Conservation (phyloP, 1,139 yeast genomes). For the Kodamaea ohmeri region DNA sequence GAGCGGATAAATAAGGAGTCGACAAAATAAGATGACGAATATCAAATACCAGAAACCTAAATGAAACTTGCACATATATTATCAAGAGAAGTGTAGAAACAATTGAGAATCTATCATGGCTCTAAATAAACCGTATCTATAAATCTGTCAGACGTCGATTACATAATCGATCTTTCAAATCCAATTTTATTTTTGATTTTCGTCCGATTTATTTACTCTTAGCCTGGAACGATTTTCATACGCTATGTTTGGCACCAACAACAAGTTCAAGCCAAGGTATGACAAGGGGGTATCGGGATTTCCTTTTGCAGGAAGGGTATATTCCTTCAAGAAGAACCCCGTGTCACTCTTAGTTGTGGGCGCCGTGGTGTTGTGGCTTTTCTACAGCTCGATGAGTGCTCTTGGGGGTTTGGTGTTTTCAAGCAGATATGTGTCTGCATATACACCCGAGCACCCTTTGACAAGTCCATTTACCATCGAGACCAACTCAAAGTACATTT, state of each 20-base stretch:
- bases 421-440: conserved; percentile 11
- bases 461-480: conserved; percentile 35
- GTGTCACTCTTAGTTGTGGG: conserved; percentile 18
- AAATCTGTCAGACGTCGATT: not conserved
- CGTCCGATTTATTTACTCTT: conserved; percentile 3
- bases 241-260: conserved; percentile 10
- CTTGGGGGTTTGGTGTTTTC: conserved; percentile 5
- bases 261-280: conserved; percentile 28
- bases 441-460: conserved; percentile 37
- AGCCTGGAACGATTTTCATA: not conserved
- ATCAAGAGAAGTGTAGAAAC: too few species aligned
- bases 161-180: conserved; percentile 1
- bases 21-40: not conserved
- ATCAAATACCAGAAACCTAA: too few species aligned
- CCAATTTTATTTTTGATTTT: conserved; percentile 1
- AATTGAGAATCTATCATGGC: not conserved
- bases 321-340: conserved; percentile 18
- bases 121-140: too few species aligned
- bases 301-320: conserved; percentile 37
- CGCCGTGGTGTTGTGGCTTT: conserved; percentile 23
- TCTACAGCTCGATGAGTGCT: conserved; percentile 25
- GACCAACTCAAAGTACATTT: conserved; percentile 53
- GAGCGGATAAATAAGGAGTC: conserved; percentile 53
- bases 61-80: too few species aligned
- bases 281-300: conserved; percentile 22